phyloP scores from a whole-genome alignment of 331 rosid genomes.

The Quercus phellos region DNA sequence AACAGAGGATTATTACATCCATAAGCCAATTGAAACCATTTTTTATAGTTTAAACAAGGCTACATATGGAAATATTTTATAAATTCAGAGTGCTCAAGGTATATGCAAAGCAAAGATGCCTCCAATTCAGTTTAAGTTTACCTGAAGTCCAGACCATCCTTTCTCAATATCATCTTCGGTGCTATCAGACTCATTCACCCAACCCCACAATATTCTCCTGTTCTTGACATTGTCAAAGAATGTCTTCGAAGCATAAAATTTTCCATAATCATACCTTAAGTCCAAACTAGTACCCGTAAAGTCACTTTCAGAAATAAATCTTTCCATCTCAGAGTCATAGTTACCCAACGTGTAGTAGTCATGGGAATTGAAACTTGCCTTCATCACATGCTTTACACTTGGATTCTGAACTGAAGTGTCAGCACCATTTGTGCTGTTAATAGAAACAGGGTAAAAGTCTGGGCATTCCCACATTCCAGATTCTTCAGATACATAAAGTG shows the following conservation, averaged over 20 bases:
- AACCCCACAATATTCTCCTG: constrained; percentile 39
- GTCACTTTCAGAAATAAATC: constrained; percentile 9
- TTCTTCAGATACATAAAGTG: constrained; percentile 15
- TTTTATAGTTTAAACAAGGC: neutral
- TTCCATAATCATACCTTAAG: constrained; percentile 40
- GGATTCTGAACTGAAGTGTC: constrained; percentile 5
- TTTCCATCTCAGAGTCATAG: constrained; percentile 16
- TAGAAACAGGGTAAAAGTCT: constrained; percentile 36
- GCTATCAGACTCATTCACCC: constrained; percentile 34
- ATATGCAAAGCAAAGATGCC: too few species aligned
- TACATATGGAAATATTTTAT: neutral
- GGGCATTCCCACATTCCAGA: constrained; percentile 50
- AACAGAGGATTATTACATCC: too few species aligned
- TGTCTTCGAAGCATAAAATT: constrained; percentile 42
- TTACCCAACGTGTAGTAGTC: constrained; percentile 36
- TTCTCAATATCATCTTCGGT: constrained; percentile 2
- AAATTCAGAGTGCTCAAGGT: too few species aligned
- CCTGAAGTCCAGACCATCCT: constrained; percentile 53
- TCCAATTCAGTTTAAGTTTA: constrained; percentile 33
- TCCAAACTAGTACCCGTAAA: constrained; percentile 16
- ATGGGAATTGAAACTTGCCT: constrained; percentile 26
- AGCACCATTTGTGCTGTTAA: constrained; percentile 17
- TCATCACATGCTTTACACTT: constrained; percentile 26
- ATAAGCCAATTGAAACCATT: too few species aligned
- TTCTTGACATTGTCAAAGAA: constrained; percentile 30